A percentile compares a stretch with the other conserved stretches of the same genome.
These are phyloP conservation scores for Penicillium paneum DNA, from an alignment of 2,329 filamentous ascomycete species.

Conservation along the genomic window DNA sequence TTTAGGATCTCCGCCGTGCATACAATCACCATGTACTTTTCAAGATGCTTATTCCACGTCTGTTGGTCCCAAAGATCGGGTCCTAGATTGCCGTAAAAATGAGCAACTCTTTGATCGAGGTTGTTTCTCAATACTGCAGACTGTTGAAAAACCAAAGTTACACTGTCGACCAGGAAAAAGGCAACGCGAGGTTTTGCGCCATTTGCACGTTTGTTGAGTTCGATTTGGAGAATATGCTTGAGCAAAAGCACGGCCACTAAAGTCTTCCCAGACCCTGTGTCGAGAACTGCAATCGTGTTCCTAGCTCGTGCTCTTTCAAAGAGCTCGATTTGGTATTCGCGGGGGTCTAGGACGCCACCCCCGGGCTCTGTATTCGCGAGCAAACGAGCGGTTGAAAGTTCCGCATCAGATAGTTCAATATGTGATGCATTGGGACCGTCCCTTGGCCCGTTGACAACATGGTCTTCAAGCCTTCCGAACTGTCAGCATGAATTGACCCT, in stretches of 20 bases:
- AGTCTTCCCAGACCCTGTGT: conserved; percentile 90
- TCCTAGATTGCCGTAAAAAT: conserved; percentile 69
- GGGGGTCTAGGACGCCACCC: conserved; percentile 68
- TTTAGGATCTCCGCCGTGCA: conserved; percentile 87
- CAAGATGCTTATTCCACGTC: conserved; percentile 58
- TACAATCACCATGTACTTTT: conserved; percentile 76
- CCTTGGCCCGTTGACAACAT: conserved; percentile 44
- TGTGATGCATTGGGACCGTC: conserved; percentile 24
- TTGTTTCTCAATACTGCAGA: conserved; percentile 77
- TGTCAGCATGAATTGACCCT: neutral
- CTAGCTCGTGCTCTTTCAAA: conserved; percentile 80
- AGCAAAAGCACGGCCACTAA: conserved; percentile 88
- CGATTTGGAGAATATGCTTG: conserved; percentile 69
- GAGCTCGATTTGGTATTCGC: conserved; percentile 89
- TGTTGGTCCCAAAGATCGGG: conserved; percentile 59
- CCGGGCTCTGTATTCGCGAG: conserved; percentile 52
- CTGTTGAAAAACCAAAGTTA: conserved; percentile 88
- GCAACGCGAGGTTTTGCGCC: conserved; percentile 64
- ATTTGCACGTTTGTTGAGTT: conserved; percentile 65
- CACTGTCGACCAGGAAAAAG: conserved; percentile 89
- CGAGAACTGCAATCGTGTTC: conserved; percentile 89
- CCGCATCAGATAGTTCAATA: conserved; percentile 36
- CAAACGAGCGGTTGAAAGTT: conserved; percentile 54
- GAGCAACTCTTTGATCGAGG: conserved; percentile 69
- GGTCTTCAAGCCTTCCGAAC: conserved; percentile 37